A percentile compares a stretch with the other conserved stretches of the same genome.
These are phyloP conservation scores for Leucosporidium scottii DNA, from an alignment of 768 basidiomycete species.

Conservation along the genomic window DNA sequence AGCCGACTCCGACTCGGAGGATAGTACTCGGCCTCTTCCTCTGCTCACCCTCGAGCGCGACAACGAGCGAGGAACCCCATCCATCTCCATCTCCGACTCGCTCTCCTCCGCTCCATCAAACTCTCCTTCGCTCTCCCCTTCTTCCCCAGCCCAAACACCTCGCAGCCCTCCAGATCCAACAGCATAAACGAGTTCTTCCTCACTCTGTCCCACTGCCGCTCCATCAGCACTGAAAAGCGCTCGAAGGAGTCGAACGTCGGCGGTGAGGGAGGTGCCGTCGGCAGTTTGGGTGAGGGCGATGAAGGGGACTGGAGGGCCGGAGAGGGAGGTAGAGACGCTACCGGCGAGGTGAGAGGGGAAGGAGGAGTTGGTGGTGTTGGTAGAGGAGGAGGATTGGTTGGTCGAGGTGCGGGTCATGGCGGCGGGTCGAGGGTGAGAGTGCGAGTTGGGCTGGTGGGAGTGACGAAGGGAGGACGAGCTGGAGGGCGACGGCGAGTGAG, in stretches of 20 bases:
- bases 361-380: too few relatives aligned
- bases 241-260: constrained; percentile 61
- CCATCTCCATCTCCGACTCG: background rate
- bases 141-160: constrained; percentile 2
- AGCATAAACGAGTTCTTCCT: constrained; percentile 4
- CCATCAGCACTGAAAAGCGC: constrained; percentile 49
- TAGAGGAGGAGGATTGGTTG: too few relatives aligned
- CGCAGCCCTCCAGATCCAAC: constrained; percentile 1
- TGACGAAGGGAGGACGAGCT: background rate
- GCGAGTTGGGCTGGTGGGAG: background rate
- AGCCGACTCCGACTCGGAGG: background rate
- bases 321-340: constrained; percentile 41
- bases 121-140: background rate
- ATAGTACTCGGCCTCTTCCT: background rate
- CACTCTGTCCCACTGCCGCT: background rate
- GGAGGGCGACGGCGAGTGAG: background rate
- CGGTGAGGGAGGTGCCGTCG: constrained; percentile 69
- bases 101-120: background rate
- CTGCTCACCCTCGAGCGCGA: background rate
- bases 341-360: constrained; percentile 31
- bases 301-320: constrained; percentile 49
- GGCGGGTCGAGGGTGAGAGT: background rate
- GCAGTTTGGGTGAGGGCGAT: constrained; percentile 70
- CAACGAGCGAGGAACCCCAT: background rate
- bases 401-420: too few relatives aligned